phyloP scores from a whole-genome alignment of 2,329 filamentous ascomycete species.

The Colletotrichum sublineola region DNA sequence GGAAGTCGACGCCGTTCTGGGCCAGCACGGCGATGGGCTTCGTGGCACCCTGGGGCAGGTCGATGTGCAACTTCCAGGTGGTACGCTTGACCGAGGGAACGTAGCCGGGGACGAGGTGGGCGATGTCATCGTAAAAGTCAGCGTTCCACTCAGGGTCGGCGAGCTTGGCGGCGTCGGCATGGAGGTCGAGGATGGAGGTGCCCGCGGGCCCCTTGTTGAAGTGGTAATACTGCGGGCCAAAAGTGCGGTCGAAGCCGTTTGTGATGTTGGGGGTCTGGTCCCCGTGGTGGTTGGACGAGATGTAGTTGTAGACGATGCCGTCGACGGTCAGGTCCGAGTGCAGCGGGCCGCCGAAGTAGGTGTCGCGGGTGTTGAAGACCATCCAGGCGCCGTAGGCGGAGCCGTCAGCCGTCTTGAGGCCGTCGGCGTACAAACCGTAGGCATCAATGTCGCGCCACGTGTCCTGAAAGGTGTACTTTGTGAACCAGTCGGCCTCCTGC shows the following conservation, averaged over 20 bases:
- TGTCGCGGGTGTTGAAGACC: slow-evolving; percentile 72
- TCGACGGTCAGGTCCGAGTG: slow-evolving; percentile 72
- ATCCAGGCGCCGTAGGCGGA: slow-evolving; percentile 69
- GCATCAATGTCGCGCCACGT: slow-evolving; percentile 67
- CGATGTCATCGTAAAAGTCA: slow-evolving; percentile 74
- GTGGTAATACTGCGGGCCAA: slow-evolving; percentile 71
- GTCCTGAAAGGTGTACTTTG: slow-evolving; percentile 72
- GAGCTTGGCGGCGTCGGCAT: slow-evolving; percentile 66
- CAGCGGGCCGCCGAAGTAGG: slow-evolving; percentile 69
- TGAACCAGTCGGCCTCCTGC: slow-evolving; percentile 69
- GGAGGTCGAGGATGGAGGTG: slow-evolving; percentile 60
- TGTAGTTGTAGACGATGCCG: slow-evolving; percentile 74
- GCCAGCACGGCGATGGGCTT: slow-evolving; percentile 66
- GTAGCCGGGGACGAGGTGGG: slow-evolving; percentile 70
- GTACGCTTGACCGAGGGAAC: slow-evolving; percentile 65
- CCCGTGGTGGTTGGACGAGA: slow-evolving; percentile 70
- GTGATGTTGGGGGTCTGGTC: slow-evolving; percentile 72
- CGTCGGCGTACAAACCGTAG: slow-evolving; percentile 60
- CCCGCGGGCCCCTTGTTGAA: slow-evolving; percentile 68
- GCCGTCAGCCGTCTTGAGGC: slow-evolving; percentile 58
- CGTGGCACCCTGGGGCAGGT: slow-evolving; percentile 64
- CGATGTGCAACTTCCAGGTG: slow-evolving; percentile 62
- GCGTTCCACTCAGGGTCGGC: slow-evolving; percentile 67
- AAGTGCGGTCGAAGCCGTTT: slow-evolving; percentile 71
- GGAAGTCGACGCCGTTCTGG: slow-evolving; percentile 65